Evolutionary conservation across 2,329 filamentous ascomycete genomes (phyloP).

Genomic region (Monilinia fructicola): DNA sequence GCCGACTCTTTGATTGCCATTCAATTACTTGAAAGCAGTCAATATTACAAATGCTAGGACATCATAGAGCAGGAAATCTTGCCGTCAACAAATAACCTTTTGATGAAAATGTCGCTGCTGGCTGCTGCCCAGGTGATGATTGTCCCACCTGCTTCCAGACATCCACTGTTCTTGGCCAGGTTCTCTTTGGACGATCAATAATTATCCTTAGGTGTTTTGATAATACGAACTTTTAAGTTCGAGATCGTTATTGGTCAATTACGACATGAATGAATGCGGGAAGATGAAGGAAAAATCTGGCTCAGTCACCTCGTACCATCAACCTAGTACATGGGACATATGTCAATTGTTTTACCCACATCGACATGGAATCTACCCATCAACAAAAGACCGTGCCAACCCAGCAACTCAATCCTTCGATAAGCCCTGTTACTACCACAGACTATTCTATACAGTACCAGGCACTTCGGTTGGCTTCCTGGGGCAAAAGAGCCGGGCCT

Average conservation of each 20-base stretch:
- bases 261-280: neutral
- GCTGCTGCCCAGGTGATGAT: neutral
- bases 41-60: neutral
- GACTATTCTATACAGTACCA: too few relatives aligned
- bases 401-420: neutral
- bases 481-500: too few relatives aligned
- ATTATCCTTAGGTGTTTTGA: neutral
- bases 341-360: too few relatives aligned
- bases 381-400: conserved; percentile 6
- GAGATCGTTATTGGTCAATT: neutral
- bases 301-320: too few relatives aligned
- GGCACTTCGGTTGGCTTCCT: too few relatives aligned
- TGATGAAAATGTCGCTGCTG: neutral
- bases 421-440: neutral
- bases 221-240: neutral
- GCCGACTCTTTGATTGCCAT: neutral
- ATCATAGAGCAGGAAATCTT: neutral
- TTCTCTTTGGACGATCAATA: neutral
- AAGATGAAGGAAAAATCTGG: too few relatives aligned
- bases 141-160: neutral
- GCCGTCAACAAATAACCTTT: neutral
- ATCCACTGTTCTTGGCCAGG: too few relatives aligned
- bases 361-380: too few relatives aligned
- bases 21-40: neutral
- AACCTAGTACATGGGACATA: too few relatives aligned